Percentiles rank a stretch among this genome's conserved stretches.
Conservation (phyloP, 805 yeast species). For the Saturnispora quitensis region DNA sequence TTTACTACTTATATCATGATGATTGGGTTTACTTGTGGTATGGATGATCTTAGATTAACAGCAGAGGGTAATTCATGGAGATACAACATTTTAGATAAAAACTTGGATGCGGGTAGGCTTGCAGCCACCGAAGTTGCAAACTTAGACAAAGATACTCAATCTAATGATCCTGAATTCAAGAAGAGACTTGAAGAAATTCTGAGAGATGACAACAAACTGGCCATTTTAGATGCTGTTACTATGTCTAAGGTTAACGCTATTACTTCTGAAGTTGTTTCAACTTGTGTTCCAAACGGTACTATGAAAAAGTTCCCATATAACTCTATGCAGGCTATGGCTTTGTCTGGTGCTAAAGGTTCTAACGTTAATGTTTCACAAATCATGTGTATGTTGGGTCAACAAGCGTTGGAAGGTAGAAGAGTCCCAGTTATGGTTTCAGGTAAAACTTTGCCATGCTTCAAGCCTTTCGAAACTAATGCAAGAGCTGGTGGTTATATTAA, state of each 20-base stretch:
- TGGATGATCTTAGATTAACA: constrained; percentile 95
- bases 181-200: constrained; percentile 88
- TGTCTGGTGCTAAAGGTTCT: constrained; percentile 99
- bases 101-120: constrained; percentile 74
- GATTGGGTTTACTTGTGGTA: constrained; percentile 97
- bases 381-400: constrained; percentile 98
- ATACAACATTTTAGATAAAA: constrained; percentile 65
- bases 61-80: constrained; percentile 88
- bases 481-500: constrained; percentile 98
- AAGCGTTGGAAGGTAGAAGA: constrained; percentile 98
- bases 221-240: constrained; percentile 90
- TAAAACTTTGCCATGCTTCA: constrained; percentile 92
- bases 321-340: constrained; percentile 98
- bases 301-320: constrained; percentile 93
- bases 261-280: constrained; percentile 88
- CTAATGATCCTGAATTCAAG: constrained; percentile 63
- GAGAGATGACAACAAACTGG: constrained; percentile 87
- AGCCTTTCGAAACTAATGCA: constrained; percentile 93
- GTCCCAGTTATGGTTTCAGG: constrained; percentile 99
- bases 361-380: constrained; percentile 97
- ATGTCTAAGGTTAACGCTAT: constrained; percentile 87
- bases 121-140: constrained; percentile 96
- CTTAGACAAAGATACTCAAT: constrained; percentile 42
- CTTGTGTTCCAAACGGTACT: constrained; percentile 94
- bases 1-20: constrained; percentile 89